Base-by-base conservation (phyloP, 2,329 filamentous ascomycete genomes). In the Sarocladium oryzae region DNA sequence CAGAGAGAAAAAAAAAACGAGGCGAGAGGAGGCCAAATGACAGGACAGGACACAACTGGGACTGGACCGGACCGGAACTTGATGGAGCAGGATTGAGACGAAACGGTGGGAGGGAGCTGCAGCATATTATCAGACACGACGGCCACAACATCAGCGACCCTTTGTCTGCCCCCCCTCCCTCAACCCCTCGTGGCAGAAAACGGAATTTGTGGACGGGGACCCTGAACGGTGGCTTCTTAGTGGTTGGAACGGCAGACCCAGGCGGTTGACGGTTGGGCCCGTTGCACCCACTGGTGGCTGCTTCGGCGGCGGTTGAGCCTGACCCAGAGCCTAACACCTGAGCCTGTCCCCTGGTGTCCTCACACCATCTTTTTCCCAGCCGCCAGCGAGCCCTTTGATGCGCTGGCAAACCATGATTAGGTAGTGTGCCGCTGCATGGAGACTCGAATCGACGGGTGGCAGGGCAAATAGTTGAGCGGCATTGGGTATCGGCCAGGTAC, bases 401-500 rank as follows among this genome's bases (percentile, higher is more conserved):
- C 43, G 43, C 28, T 48, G 43, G 43, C 43, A n/a, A n/a, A 32
- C 10, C 26, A 20, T 30, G 28, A 30, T 30, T 30, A 30, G 28
- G n/a, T n/a, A n/a, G n/a, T n/a, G n/a, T n/a, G n/a, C 28, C 7
- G 28, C 28, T 30, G 28, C 28, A 13, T 30, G n/a, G n/a, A n/a
- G n/a, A n/a, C n/a, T n/a, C n/a, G n/a, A 20, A 16, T 6, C 11
- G 40, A 30, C 30, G 40, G 40, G 15, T 41, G 16, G 35, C n/a
- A n/a, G n/a, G n/a, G n/a, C n/a, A n/a, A n/a, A n/a, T 21, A 4
- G 40, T 3, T 30, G 11, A n/a, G 7, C 28, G 9, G 28, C 26
- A 26, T 43, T 28, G 40, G 40, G 40, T 43, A 43, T 43, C 40
- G 40, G 21, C 26, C 40, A 43, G 40, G 40, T 43, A 43, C 40